Conservation (phyloP, 345 rosid species). For the Pugionium cornutum region DNA sequence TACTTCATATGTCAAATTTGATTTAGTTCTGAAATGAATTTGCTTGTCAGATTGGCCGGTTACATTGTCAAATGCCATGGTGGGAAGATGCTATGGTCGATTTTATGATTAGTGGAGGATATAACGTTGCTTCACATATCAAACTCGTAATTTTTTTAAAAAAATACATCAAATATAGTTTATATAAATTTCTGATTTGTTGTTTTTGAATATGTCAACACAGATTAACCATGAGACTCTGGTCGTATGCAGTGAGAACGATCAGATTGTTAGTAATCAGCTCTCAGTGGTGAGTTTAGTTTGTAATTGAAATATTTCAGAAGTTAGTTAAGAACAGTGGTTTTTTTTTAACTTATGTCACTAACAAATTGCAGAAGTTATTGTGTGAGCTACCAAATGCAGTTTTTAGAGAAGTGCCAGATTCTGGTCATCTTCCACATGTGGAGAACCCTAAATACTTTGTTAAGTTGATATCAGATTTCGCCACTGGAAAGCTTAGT, state of each 20-base stretch:
- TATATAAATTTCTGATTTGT: background rate
- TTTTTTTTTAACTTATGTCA: no score
- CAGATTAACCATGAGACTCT: slow-evolving; percentile 73
- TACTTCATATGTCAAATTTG: background rate
- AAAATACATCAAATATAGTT: background rate
- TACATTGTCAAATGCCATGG: slow-evolving; percentile 85
- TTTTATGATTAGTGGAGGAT: slow-evolving; percentile 83
- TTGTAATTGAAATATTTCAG: no score
- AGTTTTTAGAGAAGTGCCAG: slow-evolving; percentile 51
- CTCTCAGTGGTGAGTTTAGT: slow-evolving; percentile 57
- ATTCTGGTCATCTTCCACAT: slow-evolving; percentile 75
- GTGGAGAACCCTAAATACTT: slow-evolving; percentile 66
- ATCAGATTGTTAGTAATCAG: slow-evolving; percentile 65
- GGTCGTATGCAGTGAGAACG: slow-evolving; percentile 67
- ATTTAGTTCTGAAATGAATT: background rate
- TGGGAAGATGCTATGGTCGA: slow-evolving; percentile 79
- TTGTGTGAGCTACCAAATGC: slow-evolving; percentile 62
- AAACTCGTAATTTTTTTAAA: slow-evolving; percentile 48
- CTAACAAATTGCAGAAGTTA: slow-evolving; percentile 50
- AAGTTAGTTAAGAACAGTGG: no score
- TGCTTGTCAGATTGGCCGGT: slow-evolving; percentile 58
- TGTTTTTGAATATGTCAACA: slow-evolving; percentile 10
- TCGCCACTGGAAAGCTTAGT: slow-evolving; percentile 34
- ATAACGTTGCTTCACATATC: slow-evolving; percentile 62
- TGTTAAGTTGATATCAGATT: slow-evolving; percentile 54